These are phyloP conservation scores for Coemansia sp. DNA, from an alignment of 192 early-diverging fungal species.

Conservation along the genomic window DNA sequence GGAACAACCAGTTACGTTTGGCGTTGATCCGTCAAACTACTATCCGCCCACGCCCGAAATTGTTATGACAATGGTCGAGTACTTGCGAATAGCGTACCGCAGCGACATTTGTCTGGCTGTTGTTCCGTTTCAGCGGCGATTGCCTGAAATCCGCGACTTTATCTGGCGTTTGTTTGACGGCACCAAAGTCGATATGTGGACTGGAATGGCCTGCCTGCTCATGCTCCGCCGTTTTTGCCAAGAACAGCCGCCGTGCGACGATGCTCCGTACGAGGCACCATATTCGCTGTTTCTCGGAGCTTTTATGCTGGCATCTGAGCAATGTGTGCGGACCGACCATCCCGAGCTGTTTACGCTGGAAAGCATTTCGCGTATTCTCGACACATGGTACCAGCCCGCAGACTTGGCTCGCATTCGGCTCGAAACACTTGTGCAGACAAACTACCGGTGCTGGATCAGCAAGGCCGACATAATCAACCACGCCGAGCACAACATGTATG, in stretches of 20 bases:
- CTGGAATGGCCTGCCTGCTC: slow-evolving; percentile 30
- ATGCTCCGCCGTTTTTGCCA: slow-evolving; percentile 22
- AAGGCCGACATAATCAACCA: slow-evolving; percentile 6
- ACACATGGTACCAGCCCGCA: slow-evolving; percentile 16
- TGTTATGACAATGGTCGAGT: slow-evolving; percentile 25
- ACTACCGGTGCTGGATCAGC: slow-evolving; percentile 27
- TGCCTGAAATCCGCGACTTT: slow-evolving; percentile 31
- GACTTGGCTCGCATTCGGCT: slow-evolving; percentile 21
- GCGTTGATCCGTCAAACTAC: neutral
- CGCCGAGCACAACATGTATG: slow-evolving; percentile 27
- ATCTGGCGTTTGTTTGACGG: slow-evolving; percentile 40
- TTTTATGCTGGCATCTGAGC: slow-evolving; percentile 24
- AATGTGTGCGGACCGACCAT: slow-evolving; percentile 12
- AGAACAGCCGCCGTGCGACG: slow-evolving; percentile 1
- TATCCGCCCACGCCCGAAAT: slow-evolving; percentile 33
- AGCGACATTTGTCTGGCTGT: slow-evolving; percentile 21
- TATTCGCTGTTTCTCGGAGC: slow-evolving; percentile 40
- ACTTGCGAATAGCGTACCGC: slow-evolving; percentile 19
- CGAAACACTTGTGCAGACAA: slow-evolving; percentile 15
- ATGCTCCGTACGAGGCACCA: slow-evolving; percentile 34
- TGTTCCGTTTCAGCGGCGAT: slow-evolving; percentile 26
- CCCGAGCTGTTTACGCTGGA: slow-evolving; percentile 12
- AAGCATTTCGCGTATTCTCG: slow-evolving; percentile 16
- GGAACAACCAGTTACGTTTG: neutral
- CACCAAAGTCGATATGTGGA: slow-evolving; percentile 29